phyloP scores from a whole-genome alignment of 805 yeast genomes.

The Kodamaea kakaduensis region DNA sequence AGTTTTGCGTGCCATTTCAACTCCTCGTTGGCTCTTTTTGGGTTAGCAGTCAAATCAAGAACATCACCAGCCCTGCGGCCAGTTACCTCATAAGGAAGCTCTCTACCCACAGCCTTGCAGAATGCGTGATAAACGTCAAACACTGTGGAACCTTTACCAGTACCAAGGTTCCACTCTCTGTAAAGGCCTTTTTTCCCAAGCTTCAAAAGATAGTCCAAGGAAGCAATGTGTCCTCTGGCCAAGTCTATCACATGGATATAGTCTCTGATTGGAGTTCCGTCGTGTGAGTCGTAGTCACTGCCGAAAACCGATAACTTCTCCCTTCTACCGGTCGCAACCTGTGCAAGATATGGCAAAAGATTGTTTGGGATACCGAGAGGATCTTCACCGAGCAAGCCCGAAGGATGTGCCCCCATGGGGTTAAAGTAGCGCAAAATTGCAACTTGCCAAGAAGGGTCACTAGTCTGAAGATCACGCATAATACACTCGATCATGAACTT shows the following conservation, averaged over 20 bases:
- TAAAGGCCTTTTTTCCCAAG: constrained; percentile 41
- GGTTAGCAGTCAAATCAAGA: constrained; percentile 66
- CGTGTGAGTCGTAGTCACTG: constrained; percentile 4
- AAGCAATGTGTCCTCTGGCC: constrained; percentile 73
- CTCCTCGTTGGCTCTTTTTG: constrained; percentile 57
- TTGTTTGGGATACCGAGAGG: constrained; percentile 77
- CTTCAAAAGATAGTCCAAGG: constrained; percentile 41
- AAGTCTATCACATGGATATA: constrained; percentile 79
- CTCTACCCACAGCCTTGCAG: constrained; percentile 58
- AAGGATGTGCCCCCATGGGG: constrained; percentile 84
- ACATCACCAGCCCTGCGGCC: constrained; percentile 77
- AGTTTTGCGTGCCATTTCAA: constrained; percentile 59
- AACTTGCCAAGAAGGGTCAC: constrained; percentile 35
- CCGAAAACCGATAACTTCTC: constrained; percentile 2
- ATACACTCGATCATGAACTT: constrained; percentile 63
- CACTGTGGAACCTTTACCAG: constrained; percentile 43
- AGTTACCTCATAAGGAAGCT: constrained; percentile 57
- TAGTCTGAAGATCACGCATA: constrained; percentile 47
- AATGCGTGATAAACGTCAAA: constrained; percentile 66
- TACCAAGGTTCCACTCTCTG: constrained; percentile 78
- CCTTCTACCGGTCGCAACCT: constrained; percentile 70
- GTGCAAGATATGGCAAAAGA: constrained; percentile 69
- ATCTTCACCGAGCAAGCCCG: constrained; percentile 78
- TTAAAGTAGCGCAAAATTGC: constrained; percentile 77
- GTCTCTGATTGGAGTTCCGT: constrained; percentile 54